phyloP scores from a whole-genome alignment of 805 yeast genomes.

The Ogataea nitratoaversa region DNA sequence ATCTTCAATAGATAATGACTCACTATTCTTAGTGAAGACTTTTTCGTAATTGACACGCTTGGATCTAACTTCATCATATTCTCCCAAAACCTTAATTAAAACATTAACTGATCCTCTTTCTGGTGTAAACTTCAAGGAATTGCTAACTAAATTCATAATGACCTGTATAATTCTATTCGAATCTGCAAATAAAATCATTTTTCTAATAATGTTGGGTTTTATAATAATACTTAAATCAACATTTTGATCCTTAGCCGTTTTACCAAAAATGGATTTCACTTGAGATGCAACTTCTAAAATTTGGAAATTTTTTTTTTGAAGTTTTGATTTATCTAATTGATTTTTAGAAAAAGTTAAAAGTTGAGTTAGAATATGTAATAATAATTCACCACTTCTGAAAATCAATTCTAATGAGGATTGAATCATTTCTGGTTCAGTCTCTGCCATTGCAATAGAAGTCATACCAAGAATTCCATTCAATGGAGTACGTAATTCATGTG shows the following conservation, averaged over 20 bases:
- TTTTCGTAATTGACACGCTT: conserved; percentile 35
- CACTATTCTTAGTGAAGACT: conserved; percentile 42
- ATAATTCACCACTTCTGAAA: conserved; percentile 85
- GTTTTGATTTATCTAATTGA: conserved; percentile 74
- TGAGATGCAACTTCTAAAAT: conserved; percentile 80
- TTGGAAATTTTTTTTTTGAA: conserved; percentile 80
- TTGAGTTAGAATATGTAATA: conserved; percentile 86
- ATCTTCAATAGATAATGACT: too few species aligned
- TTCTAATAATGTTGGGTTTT: conserved; percentile 55
- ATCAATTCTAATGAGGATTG: conserved; percentile 76
- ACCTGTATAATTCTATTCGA: conserved; percentile 87
- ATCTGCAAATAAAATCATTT: conserved; percentile 77
- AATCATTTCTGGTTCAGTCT: conserved; percentile 60
- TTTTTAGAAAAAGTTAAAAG: conserved; percentile 88
- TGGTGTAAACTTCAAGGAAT: conserved; percentile 89
- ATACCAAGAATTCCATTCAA: conserved; percentile 93
- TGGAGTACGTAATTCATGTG: conserved; percentile 94
- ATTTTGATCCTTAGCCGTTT: conserved; percentile 71
- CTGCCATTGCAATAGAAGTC: conserved; percentile 92
- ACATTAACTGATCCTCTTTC: conserved; percentile 78
- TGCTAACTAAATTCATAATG: conserved; percentile 87
- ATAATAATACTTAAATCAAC: conserved; percentile 63
- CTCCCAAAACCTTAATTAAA: conserved; percentile 59
- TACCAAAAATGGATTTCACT: conserved; percentile 78
- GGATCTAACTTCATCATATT: conserved; percentile 57